Conservation (phyloP, 495 filamentous ascomycete genomes). For the Amorphotheca resinae region DNA sequence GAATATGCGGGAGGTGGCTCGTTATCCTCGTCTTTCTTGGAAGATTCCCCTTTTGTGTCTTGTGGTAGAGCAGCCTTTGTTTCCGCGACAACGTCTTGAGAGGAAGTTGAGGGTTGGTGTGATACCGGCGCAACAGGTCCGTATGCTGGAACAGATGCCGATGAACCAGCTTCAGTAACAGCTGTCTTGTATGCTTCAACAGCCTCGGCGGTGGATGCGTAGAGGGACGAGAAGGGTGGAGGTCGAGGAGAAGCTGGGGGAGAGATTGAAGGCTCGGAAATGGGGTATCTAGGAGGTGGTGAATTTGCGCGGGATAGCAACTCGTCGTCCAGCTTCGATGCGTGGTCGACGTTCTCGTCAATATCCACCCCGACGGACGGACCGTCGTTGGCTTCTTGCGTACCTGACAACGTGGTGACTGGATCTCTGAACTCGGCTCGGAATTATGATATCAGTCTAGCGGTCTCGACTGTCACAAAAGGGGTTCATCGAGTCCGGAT, state of each 20-base stretch:
- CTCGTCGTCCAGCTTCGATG: slow-evolving; percentile 21
- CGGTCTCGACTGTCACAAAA: not conserved
- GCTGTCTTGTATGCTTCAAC: slow-evolving; percentile 30
- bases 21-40: slow-evolving; percentile 63
- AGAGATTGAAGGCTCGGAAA: slow-evolving; percentile 51
- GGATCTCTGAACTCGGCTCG: slow-evolving; percentile 8
- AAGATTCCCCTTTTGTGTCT: slow-evolving; percentile 61
- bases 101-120: slow-evolving; percentile 9
- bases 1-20: slow-evolving; percentile 95
- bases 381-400: slow-evolving; percentile 47
- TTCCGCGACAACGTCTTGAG: slow-evolving; percentile 46
- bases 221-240: slow-evolving; percentile 55
- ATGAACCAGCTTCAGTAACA: slow-evolving; percentile 40
- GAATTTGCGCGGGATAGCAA: slow-evolving; percentile 28
- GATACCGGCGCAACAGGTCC: slow-evolving; percentile 33
- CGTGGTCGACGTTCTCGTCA: slow-evolving; percentile 28
- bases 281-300: slow-evolving; percentile 49
- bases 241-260: slow-evolving; percentile 38
- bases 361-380: slow-evolving; percentile 39
- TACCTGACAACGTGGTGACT: slow-evolving; percentile 56
- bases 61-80: slow-evolving; percentile 72
- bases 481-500: not conserved
- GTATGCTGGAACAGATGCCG: slow-evolving; percentile 50
- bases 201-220: slow-evolving; percentile 21
- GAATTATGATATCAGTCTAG: not conserved